phyloP scores from a whole-genome alignment of 441 rosid species.

The Erodium trifolium region DNA sequence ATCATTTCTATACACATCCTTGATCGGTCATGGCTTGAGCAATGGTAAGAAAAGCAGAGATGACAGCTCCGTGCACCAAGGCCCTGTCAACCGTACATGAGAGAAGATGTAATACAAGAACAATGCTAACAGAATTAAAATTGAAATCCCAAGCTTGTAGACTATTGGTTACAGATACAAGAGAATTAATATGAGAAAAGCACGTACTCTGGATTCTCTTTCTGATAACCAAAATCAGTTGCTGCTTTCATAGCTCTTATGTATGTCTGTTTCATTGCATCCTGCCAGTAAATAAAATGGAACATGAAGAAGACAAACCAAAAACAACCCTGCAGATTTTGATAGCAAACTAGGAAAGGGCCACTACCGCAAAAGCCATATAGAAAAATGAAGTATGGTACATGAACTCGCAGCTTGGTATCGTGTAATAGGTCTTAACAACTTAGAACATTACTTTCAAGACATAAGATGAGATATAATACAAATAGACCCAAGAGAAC shows the following conservation, averaged over 20 bases:
- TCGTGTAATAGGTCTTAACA: no score
- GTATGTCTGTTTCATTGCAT: slow-evolving; percentile 91
- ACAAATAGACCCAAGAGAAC: no score
- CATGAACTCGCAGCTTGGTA: no score
- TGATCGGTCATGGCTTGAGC: slow-evolving; percentile 99
- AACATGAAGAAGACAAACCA: not conserved
- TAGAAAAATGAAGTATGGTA: not conserved
- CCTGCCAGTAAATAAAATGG: slow-evolving; percentile 38
- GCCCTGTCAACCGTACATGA: slow-evolving; percentile 38
- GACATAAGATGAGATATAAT: no score
- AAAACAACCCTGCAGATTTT: no score
- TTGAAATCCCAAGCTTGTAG: no score
- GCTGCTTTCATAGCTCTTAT: slow-evolving; percentile 90
- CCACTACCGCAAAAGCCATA: no score
- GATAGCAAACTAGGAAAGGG: no score
- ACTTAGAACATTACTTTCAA: no score
- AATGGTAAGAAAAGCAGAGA: slow-evolving; percentile 79
- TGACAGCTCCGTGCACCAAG: slow-evolving; percentile 77
- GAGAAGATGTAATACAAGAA: no score
- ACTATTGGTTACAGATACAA: no score
- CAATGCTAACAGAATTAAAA: no score
- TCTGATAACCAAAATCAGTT: slow-evolving; percentile 80
- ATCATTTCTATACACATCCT: slow-evolving; percentile 64
- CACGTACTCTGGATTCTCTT: slow-evolving; percentile 92
- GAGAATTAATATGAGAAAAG: slow-evolving; percentile 12